These are phyloP conservation scores for Crithidia expoeki DNA, from an alignment of 208 protist genomes.

Conservation along the genomic window DNA sequence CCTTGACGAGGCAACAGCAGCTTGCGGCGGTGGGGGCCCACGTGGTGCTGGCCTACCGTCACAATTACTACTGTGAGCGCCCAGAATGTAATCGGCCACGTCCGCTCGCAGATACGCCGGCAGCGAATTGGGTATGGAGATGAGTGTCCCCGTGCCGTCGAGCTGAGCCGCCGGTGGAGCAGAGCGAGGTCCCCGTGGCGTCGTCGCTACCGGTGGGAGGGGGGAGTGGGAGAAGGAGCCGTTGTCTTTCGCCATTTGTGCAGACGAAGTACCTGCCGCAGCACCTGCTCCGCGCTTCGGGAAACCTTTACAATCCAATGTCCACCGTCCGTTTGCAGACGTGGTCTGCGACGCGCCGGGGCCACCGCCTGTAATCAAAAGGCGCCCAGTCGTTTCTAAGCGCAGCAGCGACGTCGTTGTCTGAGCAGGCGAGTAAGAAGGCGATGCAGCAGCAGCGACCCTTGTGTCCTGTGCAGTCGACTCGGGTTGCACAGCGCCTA, in stretches of 20 bases:
- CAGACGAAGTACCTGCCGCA: too few species aligned
- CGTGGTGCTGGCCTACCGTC: background rate
- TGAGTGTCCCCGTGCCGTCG: conserved; percentile 7
- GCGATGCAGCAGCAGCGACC: background rate
- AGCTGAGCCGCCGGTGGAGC: background rate
- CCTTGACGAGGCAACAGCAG: background rate
- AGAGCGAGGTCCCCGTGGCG: background rate
- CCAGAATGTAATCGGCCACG: too few species aligned
- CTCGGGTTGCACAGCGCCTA: background rate
- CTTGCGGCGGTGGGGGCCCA: background rate
- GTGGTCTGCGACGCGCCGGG: background rate
- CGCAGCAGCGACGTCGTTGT: conserved; percentile 44
- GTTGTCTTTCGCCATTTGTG: background rate
- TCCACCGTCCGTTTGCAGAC: conserved; percentile 2
- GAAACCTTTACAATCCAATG: conserved; percentile 25
- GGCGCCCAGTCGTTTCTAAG: conserved; percentile 46
- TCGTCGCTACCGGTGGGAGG: conserved; percentile 2
- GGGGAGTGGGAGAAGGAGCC: background rate
- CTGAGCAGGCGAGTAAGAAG: conserved; percentile 13
- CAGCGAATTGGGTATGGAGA: conserved; percentile 2
- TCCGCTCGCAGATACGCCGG: conserved; percentile 16
- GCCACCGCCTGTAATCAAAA: conserved; percentile 55
- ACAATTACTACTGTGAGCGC: too few species aligned
- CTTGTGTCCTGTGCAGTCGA: background rate
- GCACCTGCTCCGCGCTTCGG: conserved; percentile 10